Base-by-base conservation (phyloP, 345 rosid species). In the Salix caprea region DNA sequence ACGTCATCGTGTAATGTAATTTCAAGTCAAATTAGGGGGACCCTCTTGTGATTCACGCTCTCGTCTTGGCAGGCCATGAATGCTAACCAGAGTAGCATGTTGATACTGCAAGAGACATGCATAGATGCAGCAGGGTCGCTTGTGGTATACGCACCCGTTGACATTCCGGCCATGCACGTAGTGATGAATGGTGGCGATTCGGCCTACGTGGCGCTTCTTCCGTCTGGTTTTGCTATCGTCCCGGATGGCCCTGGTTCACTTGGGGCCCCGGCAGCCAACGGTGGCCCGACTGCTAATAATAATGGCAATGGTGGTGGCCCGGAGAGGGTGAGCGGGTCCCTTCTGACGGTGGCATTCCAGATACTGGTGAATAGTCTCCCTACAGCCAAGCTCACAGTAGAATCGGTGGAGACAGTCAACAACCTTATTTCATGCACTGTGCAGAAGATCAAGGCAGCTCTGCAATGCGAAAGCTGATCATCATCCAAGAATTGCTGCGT, bases 161-260 rank as follows among this genome's bases (percentile, higher is more conserved):
- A 96, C 86, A 87, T 94, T 2, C 94, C 97, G 0, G 97, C 98
- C 69, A 96, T 96, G 99, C 97, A 89, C 81, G 86, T 88, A 18
- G 98, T 96, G 2, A 94, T 94, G 98, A 92, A 90, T 84, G 98
- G 99, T 66, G 97, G 97, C 0, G 99, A 96, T 87, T 91, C 99
- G 0, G 89, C 97, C 23, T 94, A 91, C 88, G 97, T 96, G 72
- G 97, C 99, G 0, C 86, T 96, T 1, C 90, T 96, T 0, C 98
- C 99, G 0, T 96, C 98, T 0, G 99, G 99, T 18, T 96, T 96
- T 42, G 91, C 98, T 6, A 88, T 96, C 70, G 89, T 90, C 1
- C 97, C 99, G 0, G 90, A 89, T 67, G 94, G 89, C 40, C 88
- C 90, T 0, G 87, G 80, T 5, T 81, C 91, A 1, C 83, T 85